Conservation (phyloP, 2,329 filamentous ascomycete genomes). For the Epichloe sp. region DNA sequence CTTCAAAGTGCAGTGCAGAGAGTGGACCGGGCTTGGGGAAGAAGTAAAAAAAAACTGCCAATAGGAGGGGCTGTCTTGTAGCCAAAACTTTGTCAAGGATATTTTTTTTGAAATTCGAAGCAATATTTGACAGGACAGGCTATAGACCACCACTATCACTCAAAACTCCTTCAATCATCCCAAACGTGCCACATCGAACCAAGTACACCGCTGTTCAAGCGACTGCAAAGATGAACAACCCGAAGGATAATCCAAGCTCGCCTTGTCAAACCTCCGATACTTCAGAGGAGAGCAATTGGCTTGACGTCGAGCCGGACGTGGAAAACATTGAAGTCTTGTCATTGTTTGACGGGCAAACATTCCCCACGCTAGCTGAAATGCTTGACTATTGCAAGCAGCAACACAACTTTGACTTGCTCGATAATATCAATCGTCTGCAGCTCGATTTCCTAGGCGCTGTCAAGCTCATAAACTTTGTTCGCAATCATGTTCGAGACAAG, state of each 20-base stretch:
- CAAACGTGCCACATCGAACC: too few species aligned
- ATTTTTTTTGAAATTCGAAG: too few species aligned
- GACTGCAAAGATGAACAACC: not conserved
- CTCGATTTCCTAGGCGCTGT: slow-evolving; percentile 63
- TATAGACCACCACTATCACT: too few species aligned
- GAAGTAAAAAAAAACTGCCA: too few species aligned
- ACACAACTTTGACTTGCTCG: slow-evolving; percentile 53
- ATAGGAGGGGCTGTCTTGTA: too few species aligned
- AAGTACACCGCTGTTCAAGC: too few species aligned
- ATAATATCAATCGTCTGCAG: slow-evolving; percentile 39
- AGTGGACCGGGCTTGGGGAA: too few species aligned
- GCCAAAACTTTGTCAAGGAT: too few species aligned
- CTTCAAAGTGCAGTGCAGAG: too few species aligned
- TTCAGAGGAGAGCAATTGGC: slow-evolving; percentile 36
- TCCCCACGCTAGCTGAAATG: slow-evolving; percentile 52
- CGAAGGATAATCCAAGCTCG: slow-evolving; percentile 5
- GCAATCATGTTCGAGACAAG: slow-evolving; percentile 31
- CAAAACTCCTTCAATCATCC: too few species aligned
- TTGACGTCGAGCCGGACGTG: slow-evolving; percentile 48
- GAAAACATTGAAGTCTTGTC: slow-evolving; percentile 50
- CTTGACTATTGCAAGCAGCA: slow-evolving; percentile 54
- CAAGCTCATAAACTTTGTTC: slow-evolving; percentile 61
- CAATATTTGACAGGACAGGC: too few species aligned
- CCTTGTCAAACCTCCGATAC: slow-evolving; percentile 13
- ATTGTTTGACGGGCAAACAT: slow-evolving; percentile 53